phyloP scores from a whole-genome alignment of 2,329 filamentous ascomycete species.

The Ceratocystis lukuohia region DNA sequence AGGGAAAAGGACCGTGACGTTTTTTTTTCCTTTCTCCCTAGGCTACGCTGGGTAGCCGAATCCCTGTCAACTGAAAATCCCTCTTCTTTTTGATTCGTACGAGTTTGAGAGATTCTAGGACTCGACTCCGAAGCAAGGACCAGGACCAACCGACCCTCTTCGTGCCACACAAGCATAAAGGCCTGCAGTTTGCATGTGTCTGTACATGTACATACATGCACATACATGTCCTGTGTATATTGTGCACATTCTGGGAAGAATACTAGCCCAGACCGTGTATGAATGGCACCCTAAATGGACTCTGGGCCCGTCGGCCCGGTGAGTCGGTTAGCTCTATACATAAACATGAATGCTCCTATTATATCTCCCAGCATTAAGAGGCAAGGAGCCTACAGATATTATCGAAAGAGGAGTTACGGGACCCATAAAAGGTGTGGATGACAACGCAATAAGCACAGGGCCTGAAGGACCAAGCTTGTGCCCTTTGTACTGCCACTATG shows the following conservation, averaged over 20 bases:
- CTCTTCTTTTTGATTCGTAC: slow-evolving; percentile 4
- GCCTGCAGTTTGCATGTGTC: not conserved
- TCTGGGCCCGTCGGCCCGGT: not conserved
- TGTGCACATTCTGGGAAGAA: no score
- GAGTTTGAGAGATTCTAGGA: not conserved
- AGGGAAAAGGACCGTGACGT: not conserved
- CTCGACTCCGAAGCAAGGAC: not conserved
- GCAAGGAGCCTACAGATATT: not conserved
- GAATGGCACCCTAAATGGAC: not conserved
- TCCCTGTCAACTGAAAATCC: not conserved
- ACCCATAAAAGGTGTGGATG: not conserved
- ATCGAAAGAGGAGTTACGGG: not conserved
- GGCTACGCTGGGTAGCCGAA: not conserved
- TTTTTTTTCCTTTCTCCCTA: not conserved
- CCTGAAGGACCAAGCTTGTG: not conserved
- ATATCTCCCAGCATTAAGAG: not conserved
- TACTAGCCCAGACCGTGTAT: not conserved
- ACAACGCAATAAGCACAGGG: slow-evolving; percentile 1
- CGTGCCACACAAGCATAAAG: slow-evolving; percentile 1
- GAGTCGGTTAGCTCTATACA: slow-evolving; percentile 2
- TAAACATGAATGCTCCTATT: not conserved
- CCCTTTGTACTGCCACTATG: not conserved
- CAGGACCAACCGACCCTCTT: not conserved
- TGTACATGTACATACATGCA: not conserved
- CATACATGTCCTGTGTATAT: not conserved